Evolutionary conservation across 2,329 filamentous ascomycete species (phyloP), one percentile per base, ranked within the genome.

Genomic region (Neofusicoccum parvum): DNA sequence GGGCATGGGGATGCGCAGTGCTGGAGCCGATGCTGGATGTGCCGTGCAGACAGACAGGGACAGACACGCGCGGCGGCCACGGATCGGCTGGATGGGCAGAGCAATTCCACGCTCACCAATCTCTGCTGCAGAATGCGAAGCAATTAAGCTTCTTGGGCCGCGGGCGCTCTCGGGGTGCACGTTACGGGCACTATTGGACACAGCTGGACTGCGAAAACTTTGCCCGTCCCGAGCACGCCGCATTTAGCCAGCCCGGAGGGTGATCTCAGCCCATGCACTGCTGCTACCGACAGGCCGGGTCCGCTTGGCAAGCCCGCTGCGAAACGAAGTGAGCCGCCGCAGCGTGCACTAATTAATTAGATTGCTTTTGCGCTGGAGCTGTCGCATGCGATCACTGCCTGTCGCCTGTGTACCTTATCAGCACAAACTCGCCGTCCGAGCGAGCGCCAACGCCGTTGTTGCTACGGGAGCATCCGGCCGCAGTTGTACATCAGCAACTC

Each of bases 401-500:
- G 14, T 49, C 27, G 46, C 20, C 46, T 12, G 46, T 49, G 10
- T 9, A 27, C 23, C 54, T 60, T 60, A 60, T 60, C 56, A 48
- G 41, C 39, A 10, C 41, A 3, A 12, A 12, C 20, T 41, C 5
- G 41, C 15, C 41, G 23, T 3, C 23, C 23, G 3, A 23, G 23
- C 3, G 23, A 23, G 23, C 23, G 39, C 20, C 11, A 15, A 15
- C 39, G 41, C 54, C 54, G 23, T 34, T 59, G 54, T 37, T 27
- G 54, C n/a, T 49, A 37, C 56, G 56, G 56, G 56, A 60, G 56
- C 56, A 60, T 27, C 56, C 56, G 56, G 43, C 41, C 23, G 23
- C 3, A 17, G 15, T 10, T 36, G 9, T 60, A 60, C 62, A 54
- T 48, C 62, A 64, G 34, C 49, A 53, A 46, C 62, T 17, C 62